Evolutionary conservation across 2,329 filamentous ascomycete species (phyloP).

Genomic region (Pestalotiopsis sp.): DNA sequence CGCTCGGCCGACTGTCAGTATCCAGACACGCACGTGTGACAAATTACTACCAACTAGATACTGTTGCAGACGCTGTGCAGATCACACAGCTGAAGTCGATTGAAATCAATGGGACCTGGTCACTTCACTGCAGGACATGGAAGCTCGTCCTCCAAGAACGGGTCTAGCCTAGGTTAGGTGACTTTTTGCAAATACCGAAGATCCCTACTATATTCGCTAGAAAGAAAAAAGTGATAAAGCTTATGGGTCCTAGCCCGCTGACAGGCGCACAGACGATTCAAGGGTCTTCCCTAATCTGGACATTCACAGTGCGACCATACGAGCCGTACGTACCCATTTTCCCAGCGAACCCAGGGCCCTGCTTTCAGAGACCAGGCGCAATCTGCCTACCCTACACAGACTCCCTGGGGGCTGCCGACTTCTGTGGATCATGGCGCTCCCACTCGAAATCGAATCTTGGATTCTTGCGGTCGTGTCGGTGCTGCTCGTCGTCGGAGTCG

Average conservation of each 20-base stretch:
- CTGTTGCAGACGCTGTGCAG: too few relatives aligned
- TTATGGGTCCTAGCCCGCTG: background rate
- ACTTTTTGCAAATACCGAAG: background rate
- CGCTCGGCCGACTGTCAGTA: background rate
- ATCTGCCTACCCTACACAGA: background rate
- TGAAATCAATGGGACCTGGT: background rate
- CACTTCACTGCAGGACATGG: background rate
- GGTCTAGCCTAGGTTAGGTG: background rate
- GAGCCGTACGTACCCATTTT: background rate
- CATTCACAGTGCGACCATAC: background rate
- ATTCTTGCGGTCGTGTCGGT: background rate
- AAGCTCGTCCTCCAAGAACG: background rate
- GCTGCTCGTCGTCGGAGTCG: background rate
- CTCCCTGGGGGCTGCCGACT: background rate
- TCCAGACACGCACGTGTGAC: background rate
- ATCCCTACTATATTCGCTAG: background rate
- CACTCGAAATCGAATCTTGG: background rate
- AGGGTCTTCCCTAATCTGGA: background rate
- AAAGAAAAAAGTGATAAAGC: background rate
- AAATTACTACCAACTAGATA: background rate
- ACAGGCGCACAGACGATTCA: background rate
- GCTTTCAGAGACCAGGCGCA: background rate
- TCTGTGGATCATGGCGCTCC: background rate
- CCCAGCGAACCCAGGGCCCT: background rate
- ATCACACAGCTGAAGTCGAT: too few relatives aligned